Evolutionary conservation across 768 basidiomycete species (phyloP), one percentile per base, ranked within the genome.

Genomic region (Mycena sanguinolenta): DNA sequence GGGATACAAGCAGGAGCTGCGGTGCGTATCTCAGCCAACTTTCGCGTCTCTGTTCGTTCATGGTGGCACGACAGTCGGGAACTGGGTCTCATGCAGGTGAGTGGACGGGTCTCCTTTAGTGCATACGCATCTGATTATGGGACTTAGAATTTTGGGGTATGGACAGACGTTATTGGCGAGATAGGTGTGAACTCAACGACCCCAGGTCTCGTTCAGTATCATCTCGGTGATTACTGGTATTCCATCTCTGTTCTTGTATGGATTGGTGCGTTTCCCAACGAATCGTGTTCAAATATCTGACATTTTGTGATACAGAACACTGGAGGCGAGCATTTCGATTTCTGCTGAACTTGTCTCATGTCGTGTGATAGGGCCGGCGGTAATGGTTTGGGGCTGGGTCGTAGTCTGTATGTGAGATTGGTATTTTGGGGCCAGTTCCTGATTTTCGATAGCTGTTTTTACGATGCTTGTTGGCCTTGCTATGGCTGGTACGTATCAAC

Each of bases 341-440:
- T 9, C 13, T 2, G 17, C 38, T 14, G 17, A 27, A 14, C n/a
- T 19, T 32, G 63, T 49, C 25, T 63, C 1, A 54, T 27, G 16
- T 61, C 34, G 8, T 34, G 16, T 28, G 3, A 42, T 28, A 49
- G 92, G 92, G 10, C 91, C 92, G 0, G 92, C 84, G 0, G 91
- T 92, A 4, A 94, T 93, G 92, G 90, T 91, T 0, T 92, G 91
- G 90, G 90, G 91, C 21, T 93, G 89, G 88, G 76, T 91, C 4
- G 84, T 91, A 38, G 91, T 90, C 42, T 79, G 89, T 91, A 72
- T 68, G 89, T 71, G 28, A 30, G 23, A 64, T 32, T 7, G 16
- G 16, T 7, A 14, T 23, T 27, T 38, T 5, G 9, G 8, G 8
- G 4, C 12, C 14, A 19, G 7, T 32, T 25, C 21, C 42, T 54